Evolutionary conservation across 148 eudicot species (phyloP), one percentile per base, ranked within the genome.

Genomic region (Silene uniflora): DNA sequence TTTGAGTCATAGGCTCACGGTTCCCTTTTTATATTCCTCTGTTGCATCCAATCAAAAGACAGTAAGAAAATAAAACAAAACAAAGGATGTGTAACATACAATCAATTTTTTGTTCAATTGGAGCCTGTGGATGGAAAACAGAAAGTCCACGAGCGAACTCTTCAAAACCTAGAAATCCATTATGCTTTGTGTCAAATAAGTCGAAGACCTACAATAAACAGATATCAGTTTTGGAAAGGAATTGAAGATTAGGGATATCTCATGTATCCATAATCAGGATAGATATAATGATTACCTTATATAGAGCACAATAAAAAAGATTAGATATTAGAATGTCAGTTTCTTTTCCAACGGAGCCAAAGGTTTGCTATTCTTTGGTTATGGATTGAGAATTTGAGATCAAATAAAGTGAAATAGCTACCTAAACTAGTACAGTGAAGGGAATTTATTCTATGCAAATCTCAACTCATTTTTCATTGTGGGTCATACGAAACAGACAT

Each of bases 111-210:
- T 91, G 96, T 17, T 91, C 97, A 29, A 87, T 84, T 4, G 96
- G 96, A 65, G 98, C 97, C 81, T 88, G 88, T 67, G 98, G 98
- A 84, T 91, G 96, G 77, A 94, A 94, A 32, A 94, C 97, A 19
- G 98, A 94, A 75, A 94, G 98, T 12, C 96, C 97, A 73, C 93
- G 93, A 81, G 97, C 96, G 80, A 94, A 94, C 84, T 94, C 98
- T 80, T 94, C 97, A 83, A 94, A 94, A 62, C 89, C 98, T 79
- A 94, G 79, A 60, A 86, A 84, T 60, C 97, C 98, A 79, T 86
- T 91, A 71, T 94, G 98, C 82, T 94, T 94, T 75, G 96, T 94
- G 83, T 94, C 98, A 84, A 94, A 94, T 81, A 94, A 86, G 83
- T 94, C 98, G 76, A 94, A 94, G 67, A 94, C 98, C 98, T 94